phyloP scores from a whole-genome alignment of 2,329 filamentous ascomycete species.

The Ceratocystis variospora region DNA sequence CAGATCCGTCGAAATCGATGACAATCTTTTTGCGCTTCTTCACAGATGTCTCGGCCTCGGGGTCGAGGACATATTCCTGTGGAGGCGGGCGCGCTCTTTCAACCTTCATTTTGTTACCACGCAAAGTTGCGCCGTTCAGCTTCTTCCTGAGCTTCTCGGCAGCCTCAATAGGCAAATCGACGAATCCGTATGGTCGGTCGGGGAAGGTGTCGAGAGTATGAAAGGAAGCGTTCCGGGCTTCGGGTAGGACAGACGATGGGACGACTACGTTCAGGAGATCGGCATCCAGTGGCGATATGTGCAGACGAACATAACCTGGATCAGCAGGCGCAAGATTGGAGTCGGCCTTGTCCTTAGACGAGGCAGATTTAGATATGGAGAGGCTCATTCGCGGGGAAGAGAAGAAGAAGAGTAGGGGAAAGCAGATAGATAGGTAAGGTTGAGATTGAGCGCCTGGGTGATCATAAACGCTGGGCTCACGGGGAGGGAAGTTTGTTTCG shows the following conservation, averaged over 20 bases:
- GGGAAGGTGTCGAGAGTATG: slow-evolving; percentile 77
- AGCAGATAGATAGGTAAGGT: not conserved
- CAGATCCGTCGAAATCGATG: slow-evolving; percentile 24
- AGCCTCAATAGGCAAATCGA: slow-evolving; percentile 67
- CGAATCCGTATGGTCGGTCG: slow-evolving; percentile 78
- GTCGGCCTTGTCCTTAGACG: slow-evolving; percentile 3
- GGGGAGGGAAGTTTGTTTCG: not conserved
- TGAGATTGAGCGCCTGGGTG: not conserved
- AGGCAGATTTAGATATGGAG: slow-evolving; percentile 8
- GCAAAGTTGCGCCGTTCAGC: slow-evolving; percentile 72
- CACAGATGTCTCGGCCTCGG: slow-evolving; percentile 24
- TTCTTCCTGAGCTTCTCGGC: slow-evolving; percentile 88
- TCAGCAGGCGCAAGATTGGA: slow-evolving; percentile 11
- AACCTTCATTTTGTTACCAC: slow-evolving; percentile 70
- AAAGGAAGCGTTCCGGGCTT: slow-evolving; percentile 72
- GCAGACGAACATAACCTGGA: slow-evolving; percentile 35
- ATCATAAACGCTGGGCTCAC: not conserved
- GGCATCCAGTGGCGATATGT: slow-evolving; percentile 75
- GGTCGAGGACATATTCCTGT: slow-evolving; percentile 29
- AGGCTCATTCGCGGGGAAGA: slow-evolving; percentile 10
- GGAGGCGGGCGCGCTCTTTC: slow-evolving; percentile 55
- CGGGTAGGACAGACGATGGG: slow-evolving; percentile 49
- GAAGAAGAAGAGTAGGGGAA: not conserved
- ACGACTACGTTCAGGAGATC: slow-evolving; percentile 60
- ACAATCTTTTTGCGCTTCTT: slow-evolving; percentile 32